These are phyloP conservation scores for Rhynchosporium secalis DNA, from an alignment of 2,329 filamentous ascomycete species.

Conservation along the genomic window DNA sequence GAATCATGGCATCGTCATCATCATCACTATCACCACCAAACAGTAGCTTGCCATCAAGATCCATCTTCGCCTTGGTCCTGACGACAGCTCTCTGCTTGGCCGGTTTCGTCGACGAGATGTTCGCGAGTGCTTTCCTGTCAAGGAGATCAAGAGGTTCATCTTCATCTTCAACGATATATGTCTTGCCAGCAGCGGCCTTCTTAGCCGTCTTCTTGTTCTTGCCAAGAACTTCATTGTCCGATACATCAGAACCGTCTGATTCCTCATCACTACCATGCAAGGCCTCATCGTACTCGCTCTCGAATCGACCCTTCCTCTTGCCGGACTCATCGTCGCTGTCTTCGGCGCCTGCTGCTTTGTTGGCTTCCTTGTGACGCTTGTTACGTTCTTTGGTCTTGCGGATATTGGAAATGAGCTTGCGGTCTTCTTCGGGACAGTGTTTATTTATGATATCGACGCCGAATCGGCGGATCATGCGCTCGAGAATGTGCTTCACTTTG, in stretches of 20 bases:
- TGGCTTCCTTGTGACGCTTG: slow-evolving; percentile 82
- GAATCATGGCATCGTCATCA: slow-evolving; percentile 58
- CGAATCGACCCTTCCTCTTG: slow-evolving; percentile 65
- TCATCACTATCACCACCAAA: slow-evolving; percentile 60
- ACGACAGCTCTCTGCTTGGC: slow-evolving; percentile 55
- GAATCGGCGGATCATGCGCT: slow-evolving; percentile 90
- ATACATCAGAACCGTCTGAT: slow-evolving; percentile 63
- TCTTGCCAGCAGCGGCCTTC: slow-evolving; percentile 57
- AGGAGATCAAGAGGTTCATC: slow-evolving; percentile 94
- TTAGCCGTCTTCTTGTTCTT: slow-evolving; percentile 49
- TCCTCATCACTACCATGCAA: slow-evolving; percentile 63
- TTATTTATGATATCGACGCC: slow-evolving; percentile 78
- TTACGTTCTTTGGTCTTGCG: slow-evolving; percentile 89
- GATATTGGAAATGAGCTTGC: slow-evolving; percentile 90
- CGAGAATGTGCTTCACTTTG: slow-evolving; percentile 97
- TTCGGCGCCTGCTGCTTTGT: slow-evolving; percentile 56
- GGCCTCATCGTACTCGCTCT: slow-evolving; percentile 94
- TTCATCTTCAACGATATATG: slow-evolving; percentile 92
- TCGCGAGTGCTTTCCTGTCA: slow-evolving; percentile 83
- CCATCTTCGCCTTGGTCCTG: slow-evolving; percentile 62
- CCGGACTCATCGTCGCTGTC: slow-evolving; percentile 58
- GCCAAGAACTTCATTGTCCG: slow-evolving; percentile 57
- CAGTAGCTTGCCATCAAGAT: slow-evolving; percentile 79
- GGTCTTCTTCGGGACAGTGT: slow-evolving; percentile 80
- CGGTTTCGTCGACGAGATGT: slow-evolving; percentile 90